Evolutionary conservation across 805 yeast genomes (phyloP).

Genomic region (Monosporozyma aquatica): DNA sequence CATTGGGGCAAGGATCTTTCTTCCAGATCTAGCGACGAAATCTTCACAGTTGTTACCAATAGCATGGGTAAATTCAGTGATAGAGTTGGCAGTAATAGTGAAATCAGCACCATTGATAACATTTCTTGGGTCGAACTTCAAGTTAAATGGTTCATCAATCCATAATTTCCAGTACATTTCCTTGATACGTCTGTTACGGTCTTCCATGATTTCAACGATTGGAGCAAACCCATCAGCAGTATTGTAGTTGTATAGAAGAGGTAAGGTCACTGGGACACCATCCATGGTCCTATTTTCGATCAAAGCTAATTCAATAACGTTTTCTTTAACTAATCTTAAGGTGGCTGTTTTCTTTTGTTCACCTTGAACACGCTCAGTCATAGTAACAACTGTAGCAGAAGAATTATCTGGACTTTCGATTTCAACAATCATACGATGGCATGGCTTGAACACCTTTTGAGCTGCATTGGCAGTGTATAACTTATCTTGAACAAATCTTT

Average conservation of each 20-base stretch:
- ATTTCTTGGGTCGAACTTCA: constrained; percentile 59
- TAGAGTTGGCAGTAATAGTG: constrained; percentile 62
- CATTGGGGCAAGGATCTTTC: constrained; percentile 89
- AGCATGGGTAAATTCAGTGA: constrained; percentile 91
- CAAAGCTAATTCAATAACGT: constrained; percentile 58
- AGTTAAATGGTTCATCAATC: constrained; percentile 62
- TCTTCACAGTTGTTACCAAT: constrained; percentile 97
- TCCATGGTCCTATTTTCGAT: constrained; percentile 86
- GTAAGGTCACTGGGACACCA: constrained; percentile 61
- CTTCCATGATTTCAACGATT: constrained; percentile 79
- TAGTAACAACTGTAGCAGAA: constrained; percentile 50
- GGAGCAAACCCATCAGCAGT: constrained; percentile 94
- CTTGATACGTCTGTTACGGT: constrained; percentile 87
- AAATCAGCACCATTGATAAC: constrained; percentile 63
- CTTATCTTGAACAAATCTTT: constrained; percentile 76
- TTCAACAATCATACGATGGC: constrained; percentile 51
- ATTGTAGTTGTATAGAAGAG: constrained; percentile 67
- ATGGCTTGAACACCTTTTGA: constrained; percentile 71
- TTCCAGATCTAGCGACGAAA: constrained; percentile 80
- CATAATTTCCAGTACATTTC: constrained; percentile 95
- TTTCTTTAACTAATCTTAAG: constrained; percentile 41
- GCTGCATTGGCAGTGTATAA: constrained; percentile 74
- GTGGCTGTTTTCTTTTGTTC: constrained; percentile 56
- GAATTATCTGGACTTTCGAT: constrained; percentile 44
- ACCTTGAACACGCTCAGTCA: constrained; percentile 67